Evolutionary conservation across 176 grass and related monocot species (phyloP).

Genomic region (Luzula sylvatica): DNA sequence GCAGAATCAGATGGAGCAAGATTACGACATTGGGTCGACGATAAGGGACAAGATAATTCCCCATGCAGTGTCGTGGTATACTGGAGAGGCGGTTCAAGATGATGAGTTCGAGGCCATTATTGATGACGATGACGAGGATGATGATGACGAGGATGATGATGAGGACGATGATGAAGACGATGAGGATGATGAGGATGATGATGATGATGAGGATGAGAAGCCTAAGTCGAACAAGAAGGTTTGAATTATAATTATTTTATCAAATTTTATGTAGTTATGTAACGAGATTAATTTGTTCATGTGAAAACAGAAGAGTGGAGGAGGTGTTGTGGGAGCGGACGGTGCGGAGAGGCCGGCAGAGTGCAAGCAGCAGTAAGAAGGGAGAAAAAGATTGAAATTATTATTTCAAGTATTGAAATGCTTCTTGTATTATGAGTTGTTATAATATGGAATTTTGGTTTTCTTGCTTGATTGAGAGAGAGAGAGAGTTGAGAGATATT

Average conservation of each 20-base stretch:
- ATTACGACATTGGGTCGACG: constrained; percentile 94
- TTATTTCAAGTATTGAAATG: not conserved
- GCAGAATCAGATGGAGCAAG: constrained; percentile 93
- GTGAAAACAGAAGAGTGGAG: constrained; percentile 36
- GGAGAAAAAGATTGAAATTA: not conserved
- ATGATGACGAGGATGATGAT: not conserved
- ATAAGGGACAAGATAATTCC: constrained; percentile 96
- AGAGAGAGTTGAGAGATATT: constrained; percentile 14
- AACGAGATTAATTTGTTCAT: constrained; percentile 6
- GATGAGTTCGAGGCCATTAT: constrained; percentile 62
- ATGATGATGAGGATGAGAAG: constrained; percentile 43
- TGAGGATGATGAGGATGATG: constrained; percentile 26
- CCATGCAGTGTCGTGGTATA: constrained; percentile 87
- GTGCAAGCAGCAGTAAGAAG: constrained; percentile 85
- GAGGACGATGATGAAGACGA: constrained; percentile 44
- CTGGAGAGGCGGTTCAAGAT: constrained; percentile 63
- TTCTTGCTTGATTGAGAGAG: constrained; percentile 32
- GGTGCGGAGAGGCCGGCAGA: constrained; percentile 71
- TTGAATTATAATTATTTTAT: no score
- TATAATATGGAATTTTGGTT: constrained; percentile 15
- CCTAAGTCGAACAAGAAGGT: constrained; percentile 33
- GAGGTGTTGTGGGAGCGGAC: constrained; percentile 36
- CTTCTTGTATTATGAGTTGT: constrained; percentile 7
- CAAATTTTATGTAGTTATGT: no score
- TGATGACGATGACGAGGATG: constrained; percentile 53